Evolutionary conservation across 768 basidiomycete species (phyloP).

Genomic region (Boletus edulis): DNA sequence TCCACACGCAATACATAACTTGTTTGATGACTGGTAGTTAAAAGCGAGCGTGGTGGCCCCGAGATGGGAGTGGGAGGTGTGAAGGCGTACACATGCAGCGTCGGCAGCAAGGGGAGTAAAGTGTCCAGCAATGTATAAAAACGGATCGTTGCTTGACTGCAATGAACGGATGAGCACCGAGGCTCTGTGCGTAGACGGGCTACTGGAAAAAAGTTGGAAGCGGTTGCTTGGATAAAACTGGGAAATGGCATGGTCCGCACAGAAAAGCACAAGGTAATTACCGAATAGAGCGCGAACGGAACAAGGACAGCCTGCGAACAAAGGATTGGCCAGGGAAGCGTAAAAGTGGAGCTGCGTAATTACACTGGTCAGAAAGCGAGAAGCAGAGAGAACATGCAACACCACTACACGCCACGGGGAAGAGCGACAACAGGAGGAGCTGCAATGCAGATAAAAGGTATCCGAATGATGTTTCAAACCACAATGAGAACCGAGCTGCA

Average conservation of each 20-base stretch:
- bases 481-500: constrained; percentile 32
- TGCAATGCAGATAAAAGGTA: constrained; percentile 31
- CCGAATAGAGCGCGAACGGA: constrained; percentile 26
- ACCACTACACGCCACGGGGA: constrained; percentile 29
- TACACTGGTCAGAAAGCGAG: constrained; percentile 30
- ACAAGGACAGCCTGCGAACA: constrained; percentile 26
- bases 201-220: background rate
- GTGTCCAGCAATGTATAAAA: constrained; percentile 23
- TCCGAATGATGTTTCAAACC: constrained; percentile 33
- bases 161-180: constrained; percentile 26
- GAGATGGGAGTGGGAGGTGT: background rate
- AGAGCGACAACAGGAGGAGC: constrained; percentile 30
- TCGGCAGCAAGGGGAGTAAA: constrained; percentile 17
- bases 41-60: constrained; percentile 23
- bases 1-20: constrained; percentile 25
- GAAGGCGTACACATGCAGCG: constrained; percentile 8
- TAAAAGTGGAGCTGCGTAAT: constrained; percentile 27
- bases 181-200: constrained; percentile 15
- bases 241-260: constrained; percentile 18
- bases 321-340: constrained; percentile 22
- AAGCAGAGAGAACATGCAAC: constrained; percentile 28
- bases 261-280: constrained; percentile 28
- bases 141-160: constrained; percentile 18
- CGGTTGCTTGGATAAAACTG: constrained; percentile 7
- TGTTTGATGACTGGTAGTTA: constrained; percentile 5